Evolutionary conservation across 108 stramenopile species (phyloP).

Genomic region (Conticribra guillardii): DNA sequence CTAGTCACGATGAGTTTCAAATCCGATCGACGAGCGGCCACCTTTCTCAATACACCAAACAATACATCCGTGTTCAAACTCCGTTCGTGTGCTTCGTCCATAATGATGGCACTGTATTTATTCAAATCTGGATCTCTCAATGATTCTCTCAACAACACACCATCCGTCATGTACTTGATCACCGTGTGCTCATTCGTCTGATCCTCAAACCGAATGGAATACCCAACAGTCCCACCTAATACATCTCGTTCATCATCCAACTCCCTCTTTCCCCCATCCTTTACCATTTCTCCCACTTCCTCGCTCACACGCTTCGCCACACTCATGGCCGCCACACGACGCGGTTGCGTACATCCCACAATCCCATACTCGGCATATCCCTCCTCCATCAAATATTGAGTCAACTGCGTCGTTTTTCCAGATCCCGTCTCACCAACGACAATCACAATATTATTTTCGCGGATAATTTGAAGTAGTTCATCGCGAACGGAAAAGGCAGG

Average conservation of each 20-base stretch:
- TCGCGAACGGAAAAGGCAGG: constrained; percentile 96
- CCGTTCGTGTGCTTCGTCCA: constrained; percentile 99
- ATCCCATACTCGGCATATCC: constrained; percentile 92
- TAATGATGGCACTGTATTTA: constrained; percentile 90
- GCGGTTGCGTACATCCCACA: constrained; percentile 95
- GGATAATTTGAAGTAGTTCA: constrained; percentile 87
- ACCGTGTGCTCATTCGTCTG: constrained; percentile 83
- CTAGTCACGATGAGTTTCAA: constrained; percentile 98
- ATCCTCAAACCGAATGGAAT: constrained; percentile 99
- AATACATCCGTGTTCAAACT: constrained; percentile 96
- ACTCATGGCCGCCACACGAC: constrained; percentile 99
- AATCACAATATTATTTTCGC: constrained; percentile 95
- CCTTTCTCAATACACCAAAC: constrained; percentile 96
- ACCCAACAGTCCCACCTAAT: constrained; percentile 94
- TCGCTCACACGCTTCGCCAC: constrained; percentile 98
- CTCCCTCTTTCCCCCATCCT: constrained; percentile 53
- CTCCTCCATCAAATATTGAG: constrained; percentile 97
- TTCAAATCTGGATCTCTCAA: constrained; percentile 95
- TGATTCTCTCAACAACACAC: constrained; percentile 95
- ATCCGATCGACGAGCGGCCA: constrained; percentile 91
- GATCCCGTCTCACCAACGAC: constrained; percentile 91
- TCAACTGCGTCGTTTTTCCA: constrained; percentile 97
- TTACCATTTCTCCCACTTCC: constrained; percentile 84
- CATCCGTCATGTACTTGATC: constrained; percentile 97
- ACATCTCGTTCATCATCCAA: constrained; percentile 74